These are phyloP conservation scores for Cairneyella variabilis DNA, from an alignment of 495 filamentous ascomycete genomes.

Conservation along the genomic window DNA sequence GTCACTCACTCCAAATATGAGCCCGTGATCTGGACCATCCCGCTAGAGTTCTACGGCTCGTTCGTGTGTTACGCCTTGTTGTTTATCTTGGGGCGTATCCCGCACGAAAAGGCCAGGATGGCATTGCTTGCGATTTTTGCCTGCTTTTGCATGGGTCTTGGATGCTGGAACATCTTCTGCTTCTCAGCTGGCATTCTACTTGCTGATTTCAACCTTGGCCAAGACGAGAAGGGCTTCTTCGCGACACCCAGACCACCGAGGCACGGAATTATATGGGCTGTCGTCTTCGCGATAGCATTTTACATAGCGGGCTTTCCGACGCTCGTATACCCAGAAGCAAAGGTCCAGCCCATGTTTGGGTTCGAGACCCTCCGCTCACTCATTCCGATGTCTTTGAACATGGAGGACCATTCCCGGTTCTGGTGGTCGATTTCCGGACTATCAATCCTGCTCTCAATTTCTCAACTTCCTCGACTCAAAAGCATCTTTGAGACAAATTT, in stretches of 20 bases:
- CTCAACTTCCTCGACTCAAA: slow-evolving; percentile 10
- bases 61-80: slow-evolving; percentile 2
- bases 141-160: neutral
- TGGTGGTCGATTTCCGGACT: slow-evolving; percentile 8
- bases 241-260: neutral
- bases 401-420: slow-evolving; percentile 13
- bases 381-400: slow-evolving; percentile 3
- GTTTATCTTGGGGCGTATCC: neutral
- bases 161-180: slow-evolving; percentile 12
- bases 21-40: neutral
- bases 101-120: slow-evolving; percentile 3
- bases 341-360: slow-evolving; percentile 4
- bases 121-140: slow-evolving; percentile 1
- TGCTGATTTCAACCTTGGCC: slow-evolving; percentile 7
- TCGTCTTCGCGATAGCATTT: slow-evolving; percentile 4
- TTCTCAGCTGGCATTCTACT: slow-evolving; percentile 8
- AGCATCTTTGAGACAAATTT: slow-evolving; percentile 7
- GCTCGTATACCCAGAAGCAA: neutral
- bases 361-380: slow-evolving; percentile 7
- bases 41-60: slow-evolving; percentile 10
- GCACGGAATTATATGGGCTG: slow-evolving; percentile 3
- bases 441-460: slow-evolving; percentile 4
- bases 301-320: slow-evolving; percentile 9
- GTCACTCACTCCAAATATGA: neutral
- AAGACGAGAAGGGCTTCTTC: neutral